These are phyloP conservation scores for Cornus suecica DNA, from an alignment of 148 eudicot species.

Conservation along the genomic window DNA sequence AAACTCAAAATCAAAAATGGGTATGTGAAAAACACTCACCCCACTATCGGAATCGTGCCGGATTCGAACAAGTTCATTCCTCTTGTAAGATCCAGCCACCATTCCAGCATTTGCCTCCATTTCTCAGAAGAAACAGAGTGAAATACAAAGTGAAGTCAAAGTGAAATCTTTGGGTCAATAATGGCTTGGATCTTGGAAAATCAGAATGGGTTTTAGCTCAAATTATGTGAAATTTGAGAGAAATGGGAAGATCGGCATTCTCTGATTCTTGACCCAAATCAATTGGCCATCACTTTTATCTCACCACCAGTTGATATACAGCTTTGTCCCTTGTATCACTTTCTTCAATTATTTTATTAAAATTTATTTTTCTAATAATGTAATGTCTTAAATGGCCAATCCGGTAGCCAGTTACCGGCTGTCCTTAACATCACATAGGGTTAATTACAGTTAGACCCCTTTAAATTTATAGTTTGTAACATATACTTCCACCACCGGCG, in stretches of 20 bases:
- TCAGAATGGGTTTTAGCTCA: conserved; percentile 7
- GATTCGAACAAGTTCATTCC: conserved; percentile 82
- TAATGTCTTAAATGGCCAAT: neutral
- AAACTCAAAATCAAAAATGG: conserved; percentile 18
- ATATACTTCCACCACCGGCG: too few species aligned
- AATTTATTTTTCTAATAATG: neutral
- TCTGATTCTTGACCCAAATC: conserved; percentile 15
- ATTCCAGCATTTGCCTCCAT: conserved; percentile 85
- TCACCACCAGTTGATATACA: neutral
- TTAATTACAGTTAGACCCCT: too few species aligned
- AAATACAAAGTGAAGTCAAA: neutral
- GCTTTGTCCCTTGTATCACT: conserved; percentile 3
- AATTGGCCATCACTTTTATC: neutral
- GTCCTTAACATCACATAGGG: too few species aligned
- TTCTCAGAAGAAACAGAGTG: conserved; percentile 8
- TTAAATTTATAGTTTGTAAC: too few species aligned
- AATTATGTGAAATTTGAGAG: neutral
- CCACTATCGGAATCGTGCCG: conserved; percentile 85
- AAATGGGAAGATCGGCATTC: conserved; percentile 6
- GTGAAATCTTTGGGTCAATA: neutral
- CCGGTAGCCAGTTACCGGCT: conserved; percentile 12
- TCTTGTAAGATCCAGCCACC: conserved; percentile 89
- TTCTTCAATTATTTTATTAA: neutral
- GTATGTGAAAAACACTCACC: conserved; percentile 32
- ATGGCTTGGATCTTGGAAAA: neutral